Evolutionary conservation across 805 yeast species (phyloP).

Genomic region (Candida silvatica): DNA sequence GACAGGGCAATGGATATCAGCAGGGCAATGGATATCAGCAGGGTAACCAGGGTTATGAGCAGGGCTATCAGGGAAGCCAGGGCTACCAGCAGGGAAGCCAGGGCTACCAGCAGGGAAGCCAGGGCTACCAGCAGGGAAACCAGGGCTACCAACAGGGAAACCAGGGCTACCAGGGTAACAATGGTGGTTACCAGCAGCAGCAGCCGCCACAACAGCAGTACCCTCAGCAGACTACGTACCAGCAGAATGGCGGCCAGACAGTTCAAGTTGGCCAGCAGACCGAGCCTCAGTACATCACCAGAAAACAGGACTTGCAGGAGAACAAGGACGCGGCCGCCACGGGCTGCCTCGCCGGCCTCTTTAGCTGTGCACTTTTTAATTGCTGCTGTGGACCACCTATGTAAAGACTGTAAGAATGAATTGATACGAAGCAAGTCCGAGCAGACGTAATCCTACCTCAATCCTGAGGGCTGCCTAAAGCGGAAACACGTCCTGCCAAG

Average conservation of each 20-base stretch:
- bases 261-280: neutral
- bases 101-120: neutral
- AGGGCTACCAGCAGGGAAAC: neutral
- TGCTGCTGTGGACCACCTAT: no score
- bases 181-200: neutral
- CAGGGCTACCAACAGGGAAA: neutral
- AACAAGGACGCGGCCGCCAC: neutral
- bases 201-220: no score
- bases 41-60: no score
- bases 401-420: no score
- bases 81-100: neutral
- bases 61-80: neutral
- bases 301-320: neutral
- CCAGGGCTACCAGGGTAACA: neutral
- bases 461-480: no score
- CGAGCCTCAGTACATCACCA: neutral
- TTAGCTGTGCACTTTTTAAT: no score
- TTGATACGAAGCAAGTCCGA: no score
- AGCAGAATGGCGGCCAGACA: neutral
- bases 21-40: no score
- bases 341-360: neutral
- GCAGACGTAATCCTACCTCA: no score
- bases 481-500: no score
- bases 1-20: no score
- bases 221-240: no score